phyloP scores from a whole-genome alignment of 352 stramenopile genomes.

The Phytophthora nicotianae region DNA sequence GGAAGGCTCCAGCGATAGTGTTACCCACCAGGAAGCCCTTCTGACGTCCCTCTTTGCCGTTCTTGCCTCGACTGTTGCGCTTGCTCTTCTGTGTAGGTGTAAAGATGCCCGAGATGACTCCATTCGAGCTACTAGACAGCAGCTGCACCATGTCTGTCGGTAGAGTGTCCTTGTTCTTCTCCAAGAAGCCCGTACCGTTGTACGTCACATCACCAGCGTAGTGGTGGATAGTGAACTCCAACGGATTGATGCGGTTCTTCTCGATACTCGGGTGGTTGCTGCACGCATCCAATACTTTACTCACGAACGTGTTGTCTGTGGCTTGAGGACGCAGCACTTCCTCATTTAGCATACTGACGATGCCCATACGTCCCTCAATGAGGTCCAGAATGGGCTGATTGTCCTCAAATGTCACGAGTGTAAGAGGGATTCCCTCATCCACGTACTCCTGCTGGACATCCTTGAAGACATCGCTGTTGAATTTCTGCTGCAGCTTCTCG shows the following conservation, averaged over 20 bases:
- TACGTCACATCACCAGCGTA: constrained; percentile 88
- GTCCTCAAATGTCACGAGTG: constrained; percentile 89
- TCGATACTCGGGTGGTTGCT: constrained; percentile 83
- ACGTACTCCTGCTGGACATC: constrained; percentile 95
- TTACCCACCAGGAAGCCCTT: constrained; percentile 85
- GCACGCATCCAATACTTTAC: constrained; percentile 82
- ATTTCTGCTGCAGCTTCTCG: constrained; percentile 91
- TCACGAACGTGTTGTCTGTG: constrained; percentile 83
- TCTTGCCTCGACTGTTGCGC: constrained; percentile 49
- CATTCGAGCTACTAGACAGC: constrained; percentile 62
- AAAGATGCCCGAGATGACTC: constrained; percentile 77
- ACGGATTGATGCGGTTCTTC: constrained; percentile 85
- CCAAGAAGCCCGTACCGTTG: constrained; percentile 71
- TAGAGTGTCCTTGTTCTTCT: constrained; percentile 90
- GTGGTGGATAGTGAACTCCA: constrained; percentile 83
- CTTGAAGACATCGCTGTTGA: constrained; percentile 95
- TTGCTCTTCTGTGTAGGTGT: constrained; percentile 39
- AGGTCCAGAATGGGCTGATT: constrained; percentile 92
- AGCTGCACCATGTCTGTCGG: constrained; percentile 81
- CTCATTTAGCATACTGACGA: constrained; percentile 95
- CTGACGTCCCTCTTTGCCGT: constrained; percentile 55
- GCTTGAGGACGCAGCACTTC: constrained; percentile 91
- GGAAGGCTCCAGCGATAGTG: constrained; percentile 86
- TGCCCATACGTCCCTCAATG: constrained; percentile 87
- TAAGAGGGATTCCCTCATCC: constrained; percentile 90